Conservation (phyloP, 2,329 filamentous ascomycete species). For the Chaetomiaceae sp. region DNA sequence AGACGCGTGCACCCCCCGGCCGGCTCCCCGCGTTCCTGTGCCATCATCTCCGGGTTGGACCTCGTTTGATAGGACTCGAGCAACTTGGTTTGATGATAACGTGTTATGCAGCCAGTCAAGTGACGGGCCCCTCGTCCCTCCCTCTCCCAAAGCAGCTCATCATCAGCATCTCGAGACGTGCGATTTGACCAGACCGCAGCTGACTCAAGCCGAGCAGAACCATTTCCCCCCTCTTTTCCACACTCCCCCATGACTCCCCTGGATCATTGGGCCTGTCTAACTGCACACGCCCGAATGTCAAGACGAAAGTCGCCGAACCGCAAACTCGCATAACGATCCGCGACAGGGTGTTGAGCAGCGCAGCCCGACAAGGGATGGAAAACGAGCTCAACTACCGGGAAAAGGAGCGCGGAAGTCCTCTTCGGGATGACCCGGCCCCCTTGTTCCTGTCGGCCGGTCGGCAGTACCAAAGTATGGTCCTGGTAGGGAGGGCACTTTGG, state of each 20-base stretch:
- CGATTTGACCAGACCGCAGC: conserved; percentile 4
- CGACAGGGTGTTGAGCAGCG: background rate
- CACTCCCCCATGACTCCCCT: too few species aligned
- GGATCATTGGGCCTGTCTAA: background rate
- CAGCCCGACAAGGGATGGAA: background rate
- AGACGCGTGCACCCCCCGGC: conserved; percentile 1
- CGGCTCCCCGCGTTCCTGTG: conserved; percentile 5
- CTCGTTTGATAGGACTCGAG: conserved; percentile 8
- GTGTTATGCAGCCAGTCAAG: conserved; percentile 19
- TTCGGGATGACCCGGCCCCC: background rate
- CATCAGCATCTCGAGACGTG: conserved; percentile 4
- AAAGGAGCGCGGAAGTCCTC: background rate
- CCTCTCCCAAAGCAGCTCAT: background rate
- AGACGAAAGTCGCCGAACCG: background rate
- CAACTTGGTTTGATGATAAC: background rate
- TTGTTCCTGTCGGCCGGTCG: too few species aligned
- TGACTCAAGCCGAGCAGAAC: conserved; percentile 11
- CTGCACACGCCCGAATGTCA: background rate
- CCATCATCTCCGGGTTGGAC: conserved; percentile 13
- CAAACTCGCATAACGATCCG: conserved; percentile 8
- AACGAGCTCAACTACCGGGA: background rate
- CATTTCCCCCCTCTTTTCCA: background rate
- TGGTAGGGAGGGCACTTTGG: too few species aligned
- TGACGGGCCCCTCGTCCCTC: background rate
- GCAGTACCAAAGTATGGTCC: too few species aligned